These are phyloP conservation scores for Acorus calamus DNA, from an alignment of 106 monocot species.

Conservation along the genomic window DNA sequence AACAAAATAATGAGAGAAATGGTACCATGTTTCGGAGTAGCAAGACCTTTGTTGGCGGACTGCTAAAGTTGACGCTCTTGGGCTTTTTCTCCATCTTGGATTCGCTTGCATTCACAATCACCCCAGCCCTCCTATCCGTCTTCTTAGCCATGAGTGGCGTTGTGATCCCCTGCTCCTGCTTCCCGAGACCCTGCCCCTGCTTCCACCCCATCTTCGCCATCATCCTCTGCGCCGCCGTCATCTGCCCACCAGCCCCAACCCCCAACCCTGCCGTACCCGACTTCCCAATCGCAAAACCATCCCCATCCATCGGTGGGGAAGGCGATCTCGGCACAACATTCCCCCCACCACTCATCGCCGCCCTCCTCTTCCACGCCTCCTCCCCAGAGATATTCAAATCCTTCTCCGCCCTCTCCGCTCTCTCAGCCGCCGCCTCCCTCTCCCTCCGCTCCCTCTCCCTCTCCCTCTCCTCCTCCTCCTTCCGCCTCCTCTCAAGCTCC, in stretches of 20 bases:
- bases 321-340: constrained; percentile 37
- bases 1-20: not conserved
- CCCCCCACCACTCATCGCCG: constrained; percentile 65
- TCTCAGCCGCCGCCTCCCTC: constrained; percentile 25
- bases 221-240: constrained; percentile 99
- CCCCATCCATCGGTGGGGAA: constrained; percentile 59
- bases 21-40: constrained; percentile 91
- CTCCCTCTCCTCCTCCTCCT: constrained; percentile 89
- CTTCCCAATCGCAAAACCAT: constrained; percentile 77
- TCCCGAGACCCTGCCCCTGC: constrained; percentile 95
- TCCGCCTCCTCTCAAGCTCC: constrained; percentile 70
- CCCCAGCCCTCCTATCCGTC: constrained; percentile 91
- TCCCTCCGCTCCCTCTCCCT: constrained; percentile 68
- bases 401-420: constrained; percentile 35
- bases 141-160: constrained; percentile 96
- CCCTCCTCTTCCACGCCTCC: constrained; percentile 90
- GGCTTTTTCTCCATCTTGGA: constrained; percentile 69
- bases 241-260: constrained; percentile 91
- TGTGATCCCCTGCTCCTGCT: constrained; percentile 94
- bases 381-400: constrained; percentile 89
- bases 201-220: constrained; percentile 99
- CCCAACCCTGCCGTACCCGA: constrained; percentile 70
- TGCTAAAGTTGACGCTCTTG: constrained; percentile 68
- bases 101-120: constrained; percentile 89
- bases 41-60: constrained; percentile 70